Conservation (phyloP, 345 rosid genomes). For the Eucalyptus melliodora region DNA sequence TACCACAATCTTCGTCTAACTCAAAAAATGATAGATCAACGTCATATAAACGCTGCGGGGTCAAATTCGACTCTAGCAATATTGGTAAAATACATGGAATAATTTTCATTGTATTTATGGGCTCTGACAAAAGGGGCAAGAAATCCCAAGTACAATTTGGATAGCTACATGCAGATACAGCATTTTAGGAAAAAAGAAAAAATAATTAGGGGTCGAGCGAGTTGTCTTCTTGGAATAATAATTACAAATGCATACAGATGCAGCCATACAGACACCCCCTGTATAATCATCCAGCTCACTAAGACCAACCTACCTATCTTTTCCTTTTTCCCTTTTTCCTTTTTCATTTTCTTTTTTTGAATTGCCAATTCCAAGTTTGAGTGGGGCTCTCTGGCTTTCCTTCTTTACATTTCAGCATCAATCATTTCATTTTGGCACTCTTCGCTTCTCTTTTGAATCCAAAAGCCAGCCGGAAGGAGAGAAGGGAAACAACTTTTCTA, state of each 20-base stretch:
- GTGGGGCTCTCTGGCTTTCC: background rate
- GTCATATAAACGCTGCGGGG: accelerated
- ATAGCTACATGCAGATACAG: background rate
- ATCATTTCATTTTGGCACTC: background rate
- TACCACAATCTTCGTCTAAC: background rate
- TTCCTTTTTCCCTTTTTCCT: too few species aligned
- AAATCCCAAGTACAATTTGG: background rate
- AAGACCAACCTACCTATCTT: background rate
- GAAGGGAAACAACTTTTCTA: background rate
- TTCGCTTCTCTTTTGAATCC: background rate
- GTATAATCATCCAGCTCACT: background rate
- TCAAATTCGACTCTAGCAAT: background rate
- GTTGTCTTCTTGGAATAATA: background rate
- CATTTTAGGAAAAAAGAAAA: background rate
- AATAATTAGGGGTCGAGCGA: background rate
- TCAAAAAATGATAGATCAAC: background rate
- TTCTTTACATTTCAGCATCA: background rate
- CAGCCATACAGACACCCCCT: background rate
- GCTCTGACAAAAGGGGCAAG: background rate
- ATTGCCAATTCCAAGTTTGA: too few species aligned
- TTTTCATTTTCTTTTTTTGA: too few species aligned
- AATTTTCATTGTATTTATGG: background rate
- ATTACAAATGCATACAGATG: background rate
- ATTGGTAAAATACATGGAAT: background rate
- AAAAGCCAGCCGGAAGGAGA: background rate